These are phyloP conservation scores for Aspergillus asperescens DNA, from an alignment of 495 filamentous ascomycete species.

Conservation along the genomic window DNA sequence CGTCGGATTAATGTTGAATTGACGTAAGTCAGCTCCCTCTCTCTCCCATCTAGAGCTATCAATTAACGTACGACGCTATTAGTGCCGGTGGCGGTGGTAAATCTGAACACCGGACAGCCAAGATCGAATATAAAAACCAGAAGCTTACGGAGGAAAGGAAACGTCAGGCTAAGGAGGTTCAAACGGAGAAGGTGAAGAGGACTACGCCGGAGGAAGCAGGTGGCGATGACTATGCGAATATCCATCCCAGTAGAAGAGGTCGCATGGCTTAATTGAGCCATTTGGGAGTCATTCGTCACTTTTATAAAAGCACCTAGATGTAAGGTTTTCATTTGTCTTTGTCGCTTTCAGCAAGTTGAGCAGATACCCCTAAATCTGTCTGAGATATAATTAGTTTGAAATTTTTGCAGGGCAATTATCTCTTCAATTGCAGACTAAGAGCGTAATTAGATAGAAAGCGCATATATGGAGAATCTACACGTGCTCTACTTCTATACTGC, in stretches of 20 bases:
- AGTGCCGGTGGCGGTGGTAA: constrained; percentile 79
- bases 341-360: not conserved
- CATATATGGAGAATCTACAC: not conserved
- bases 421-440: not conserved
- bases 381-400: not conserved
- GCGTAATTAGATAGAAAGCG: not conserved
- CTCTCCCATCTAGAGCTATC: not conserved
- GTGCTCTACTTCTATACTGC: not conserved
- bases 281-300: not conserved
- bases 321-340: not conserved
- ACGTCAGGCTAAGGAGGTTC: constrained; percentile 48
- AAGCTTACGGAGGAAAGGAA: constrained; percentile 79
- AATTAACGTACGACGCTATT: constrained; percentile 14
- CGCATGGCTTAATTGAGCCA: constrained; percentile 30
- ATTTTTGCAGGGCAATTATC: not conserved
- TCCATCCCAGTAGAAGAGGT: constrained; percentile 58
- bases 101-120: constrained; percentile 60
- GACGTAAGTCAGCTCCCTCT: constrained; percentile 51
- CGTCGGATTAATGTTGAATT: constrained; percentile 89
- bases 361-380: constrained; percentile 6
- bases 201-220: constrained; percentile 25
- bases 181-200: constrained; percentile 44
- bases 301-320: not conserved
- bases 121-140: constrained; percentile 79
- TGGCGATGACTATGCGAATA: constrained; percentile 35